Base-by-base conservation (phyloP, 768 basidiomycete genomes). In the Russula compacta region DNA sequence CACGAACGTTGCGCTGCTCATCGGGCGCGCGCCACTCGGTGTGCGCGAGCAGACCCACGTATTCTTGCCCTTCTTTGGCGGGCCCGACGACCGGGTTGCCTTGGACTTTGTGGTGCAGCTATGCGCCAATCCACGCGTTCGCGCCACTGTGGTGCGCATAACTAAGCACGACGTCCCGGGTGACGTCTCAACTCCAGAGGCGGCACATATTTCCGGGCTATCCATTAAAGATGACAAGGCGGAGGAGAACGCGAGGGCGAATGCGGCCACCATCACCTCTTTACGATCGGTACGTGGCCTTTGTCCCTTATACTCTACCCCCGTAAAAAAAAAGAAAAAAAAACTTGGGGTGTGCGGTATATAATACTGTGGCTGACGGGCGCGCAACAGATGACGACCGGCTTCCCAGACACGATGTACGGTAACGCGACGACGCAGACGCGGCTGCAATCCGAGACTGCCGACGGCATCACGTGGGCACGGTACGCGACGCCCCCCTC, bases 1-100 rank as follows among this genome's bases (percentile, higher is more conserved):
- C 63, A 83, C 77, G 19, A 91, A 98, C 67, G 89, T 95, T 21
- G 92, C 85, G 0, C 73, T 98, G 10, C 92, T 87, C 68, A 80
- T 98, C 50, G 92, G 97, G 68, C 79, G 82, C 49, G 79, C 78
- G 40, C 61, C 66, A 56, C 74, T 57, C 15, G 43, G 76, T 55
- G 67, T 73, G 53, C 67, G 72, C 8, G 66, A 68, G 0, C 79
- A 84, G 68, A 57, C 60, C 1, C 89, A 92, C 69, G 66, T 98
- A 14, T 89, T 92, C 73, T 68, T 97, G 12, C 89, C 92, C 0
- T 98, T 98, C 81, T 89, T 92, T 70, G 95, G 95, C 24, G 95
- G 95, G 0, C 88, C 92, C 0, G 95, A 98, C 71, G 95, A 97
- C 70, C 79, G 95, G 3, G 77, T 93, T 17, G 91, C 92, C 0